A percentile compares a stretch with the other conserved stretches of the same genome.
These are phyloP conservation scores for Pseudohalonectria lignicola DNA, from an alignment of 2,329 filamentous ascomycete genomes.

Conservation along the genomic window DNA sequence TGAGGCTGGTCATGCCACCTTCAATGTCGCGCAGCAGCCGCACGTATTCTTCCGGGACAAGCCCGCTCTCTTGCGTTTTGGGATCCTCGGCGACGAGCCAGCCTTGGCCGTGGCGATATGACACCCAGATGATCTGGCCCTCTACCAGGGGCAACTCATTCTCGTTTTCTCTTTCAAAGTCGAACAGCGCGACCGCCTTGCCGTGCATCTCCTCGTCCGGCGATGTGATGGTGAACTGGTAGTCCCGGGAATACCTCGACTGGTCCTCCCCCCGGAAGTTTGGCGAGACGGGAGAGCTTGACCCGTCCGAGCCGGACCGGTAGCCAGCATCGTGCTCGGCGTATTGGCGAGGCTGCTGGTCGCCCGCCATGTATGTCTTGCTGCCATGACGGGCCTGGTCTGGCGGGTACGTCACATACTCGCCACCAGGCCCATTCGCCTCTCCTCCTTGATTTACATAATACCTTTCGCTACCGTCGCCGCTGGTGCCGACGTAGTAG, in stretches of 20 bases:
- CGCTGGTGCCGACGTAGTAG: conserved; percentile 55
- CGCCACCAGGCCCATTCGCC: conserved; percentile 65
- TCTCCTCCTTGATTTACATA: conserved; percentile 62
- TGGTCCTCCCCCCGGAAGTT: conserved; percentile 52
- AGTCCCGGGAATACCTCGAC: conserved; percentile 79
- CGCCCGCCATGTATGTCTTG: conserved; percentile 26
- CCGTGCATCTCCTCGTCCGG: conserved; percentile 97
- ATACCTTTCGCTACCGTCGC: conserved; percentile 64
- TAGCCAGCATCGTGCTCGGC: conserved; percentile 37
- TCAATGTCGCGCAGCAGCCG: conserved; percentile 86
- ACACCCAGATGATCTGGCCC: conserved; percentile 93
- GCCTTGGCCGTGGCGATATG: conserved; percentile 89
- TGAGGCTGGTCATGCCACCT: conserved; percentile 69
- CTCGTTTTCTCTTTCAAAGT: conserved; percentile 90
- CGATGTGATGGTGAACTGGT: conserved; percentile 88
- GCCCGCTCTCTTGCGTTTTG: conserved; percentile 82
- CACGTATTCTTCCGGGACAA: conserved; percentile 96
- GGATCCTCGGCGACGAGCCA: conserved; percentile 97
- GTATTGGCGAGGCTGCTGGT: conserved; percentile 33
- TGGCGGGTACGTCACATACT: conserved; percentile 68
- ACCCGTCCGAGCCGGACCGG: conserved; percentile 44
- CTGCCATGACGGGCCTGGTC: conserved; percentile 42
- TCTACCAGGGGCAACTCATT: conserved; percentile 90
- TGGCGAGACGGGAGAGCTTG: conserved; percentile 48
- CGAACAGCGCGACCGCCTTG: conserved; percentile 88